Percentiles rank a stretch among this genome's conserved stretches.
Conservation (phyloP, 1,139 yeast genomes). For the Yarrowia galli region DNA sequence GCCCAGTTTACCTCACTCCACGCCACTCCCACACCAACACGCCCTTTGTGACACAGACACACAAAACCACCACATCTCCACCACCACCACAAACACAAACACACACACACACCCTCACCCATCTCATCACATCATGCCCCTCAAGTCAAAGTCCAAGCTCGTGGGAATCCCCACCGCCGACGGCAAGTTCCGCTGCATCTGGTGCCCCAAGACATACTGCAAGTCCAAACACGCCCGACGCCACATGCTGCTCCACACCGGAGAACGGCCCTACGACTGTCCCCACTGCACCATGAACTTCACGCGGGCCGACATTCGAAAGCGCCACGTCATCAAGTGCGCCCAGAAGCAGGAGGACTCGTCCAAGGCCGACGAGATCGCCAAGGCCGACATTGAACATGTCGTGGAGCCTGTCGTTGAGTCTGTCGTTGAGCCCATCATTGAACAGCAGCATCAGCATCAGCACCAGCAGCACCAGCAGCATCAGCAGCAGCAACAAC, state of each 20-base stretch:
- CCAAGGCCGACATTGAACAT: background rate
- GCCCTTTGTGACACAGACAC: background rate
- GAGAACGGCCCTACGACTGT: constrained; percentile 47
- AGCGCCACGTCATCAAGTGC: constrained; percentile 46
- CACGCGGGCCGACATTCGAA: constrained; percentile 48
- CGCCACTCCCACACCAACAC: background rate
- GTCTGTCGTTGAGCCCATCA: background rate
- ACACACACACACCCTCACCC: background rate
- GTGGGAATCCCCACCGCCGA: constrained; percentile 40
- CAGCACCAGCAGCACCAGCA: background rate
- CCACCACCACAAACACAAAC: background rate
- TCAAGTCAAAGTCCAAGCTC: constrained; percentile 28
- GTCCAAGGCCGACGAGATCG: constrained; percentile 9
- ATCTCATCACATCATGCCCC: constrained; percentile 1
- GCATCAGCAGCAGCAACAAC: background rate
- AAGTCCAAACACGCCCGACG: constrained; percentile 50
- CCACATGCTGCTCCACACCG: constrained; percentile 49
- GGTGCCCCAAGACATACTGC: constrained; percentile 47
- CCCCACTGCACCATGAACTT: constrained; percentile 45
- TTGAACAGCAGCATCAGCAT: background rate
- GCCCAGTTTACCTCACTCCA: too few relatives aligned
- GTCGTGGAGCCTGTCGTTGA: background rate
- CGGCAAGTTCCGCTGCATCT: constrained; percentile 48
- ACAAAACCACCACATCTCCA: background rate
- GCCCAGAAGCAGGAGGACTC: constrained; percentile 29